These are phyloP conservation scores for Nicotiana rustica DNA, from an alignment of 305 asterid species.

Conservation along the genomic window DNA sequence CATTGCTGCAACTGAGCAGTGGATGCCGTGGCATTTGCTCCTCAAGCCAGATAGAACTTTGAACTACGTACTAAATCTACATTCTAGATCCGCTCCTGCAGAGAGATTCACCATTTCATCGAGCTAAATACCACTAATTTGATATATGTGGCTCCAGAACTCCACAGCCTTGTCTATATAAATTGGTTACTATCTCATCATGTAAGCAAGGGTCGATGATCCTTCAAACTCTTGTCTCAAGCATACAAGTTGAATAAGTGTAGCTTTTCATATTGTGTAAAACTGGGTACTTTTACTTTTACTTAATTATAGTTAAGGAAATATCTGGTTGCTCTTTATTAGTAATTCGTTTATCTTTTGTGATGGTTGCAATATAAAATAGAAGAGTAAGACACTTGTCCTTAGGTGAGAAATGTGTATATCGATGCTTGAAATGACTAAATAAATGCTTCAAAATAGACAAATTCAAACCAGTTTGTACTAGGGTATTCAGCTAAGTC, in stretches of 20 bases:
- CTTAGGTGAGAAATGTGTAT: neutral
- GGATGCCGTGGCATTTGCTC: neutral
- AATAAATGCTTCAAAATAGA: slow-evolving; percentile 24
- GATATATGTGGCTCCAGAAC: neutral
- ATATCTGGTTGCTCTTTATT: neutral
- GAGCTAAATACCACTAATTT: neutral
- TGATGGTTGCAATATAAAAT: neutral
- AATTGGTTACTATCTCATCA: neutral
- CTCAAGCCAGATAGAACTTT: neutral
- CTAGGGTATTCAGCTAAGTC: neutral
- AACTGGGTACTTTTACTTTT: neutral
- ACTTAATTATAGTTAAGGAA: neutral
- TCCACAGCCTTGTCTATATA: neutral
- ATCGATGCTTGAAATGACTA: neutral
- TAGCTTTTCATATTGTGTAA: neutral
- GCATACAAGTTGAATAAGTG: neutral
- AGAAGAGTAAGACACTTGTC: neutral
- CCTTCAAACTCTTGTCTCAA: neutral
- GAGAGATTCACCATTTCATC: neutral
- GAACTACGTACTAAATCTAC: neutral
- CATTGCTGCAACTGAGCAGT: neutral
- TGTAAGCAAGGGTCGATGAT: neutral
- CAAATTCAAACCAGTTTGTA: neutral
- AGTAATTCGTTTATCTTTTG: neutral
- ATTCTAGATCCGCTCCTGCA: slow-evolving; percentile 10